A percentile compares a stretch with the other conserved stretches of the same genome.
Evolutionary conservation across 495 filamentous ascomycete species (phyloP).

Genomic region (Entonaema liquescens): DNA sequence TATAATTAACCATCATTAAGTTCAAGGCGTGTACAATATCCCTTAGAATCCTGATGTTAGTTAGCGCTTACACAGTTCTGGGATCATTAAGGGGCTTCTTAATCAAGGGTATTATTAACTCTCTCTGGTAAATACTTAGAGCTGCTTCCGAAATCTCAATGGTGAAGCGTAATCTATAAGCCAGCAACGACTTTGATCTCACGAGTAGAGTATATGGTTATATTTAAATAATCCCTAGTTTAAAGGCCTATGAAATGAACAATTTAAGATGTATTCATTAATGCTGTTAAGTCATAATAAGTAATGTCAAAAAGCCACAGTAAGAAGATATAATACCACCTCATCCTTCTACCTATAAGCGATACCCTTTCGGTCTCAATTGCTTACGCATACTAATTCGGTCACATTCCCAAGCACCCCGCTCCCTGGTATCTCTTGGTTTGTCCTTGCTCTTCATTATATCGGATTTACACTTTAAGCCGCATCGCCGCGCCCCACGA

Average conservation of each 20-base stretch:
- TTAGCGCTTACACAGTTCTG: background rate
- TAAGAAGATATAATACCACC: conserved; percentile 32
- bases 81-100: background rate
- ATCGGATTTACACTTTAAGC: background rate
- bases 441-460: conserved; percentile 6
- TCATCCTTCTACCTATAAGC: conserved; percentile 6
- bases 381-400: conserved; percentile 23
- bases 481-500: conserved; percentile 15
- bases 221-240: background rate
- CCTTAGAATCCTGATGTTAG: background rate
- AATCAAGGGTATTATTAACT: background rate
- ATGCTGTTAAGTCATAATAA: background rate
- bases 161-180: background rate
- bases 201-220: background rate
- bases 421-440: conserved; percentile 6
- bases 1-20: background rate
- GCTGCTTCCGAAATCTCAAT: background rate
- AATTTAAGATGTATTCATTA: conserved; percentile 1
- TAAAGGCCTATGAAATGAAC: background rate
- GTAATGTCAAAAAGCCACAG: conserved; percentile 1
- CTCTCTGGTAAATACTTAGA: background rate
- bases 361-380: conserved; percentile 11
- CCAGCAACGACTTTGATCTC: background rate
- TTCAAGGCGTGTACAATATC: background rate
- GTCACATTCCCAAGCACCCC: conserved; percentile 17